Base-by-base conservation (phyloP, 257 asterid genomes). In the Jaltomata sinuosa region DNA sequence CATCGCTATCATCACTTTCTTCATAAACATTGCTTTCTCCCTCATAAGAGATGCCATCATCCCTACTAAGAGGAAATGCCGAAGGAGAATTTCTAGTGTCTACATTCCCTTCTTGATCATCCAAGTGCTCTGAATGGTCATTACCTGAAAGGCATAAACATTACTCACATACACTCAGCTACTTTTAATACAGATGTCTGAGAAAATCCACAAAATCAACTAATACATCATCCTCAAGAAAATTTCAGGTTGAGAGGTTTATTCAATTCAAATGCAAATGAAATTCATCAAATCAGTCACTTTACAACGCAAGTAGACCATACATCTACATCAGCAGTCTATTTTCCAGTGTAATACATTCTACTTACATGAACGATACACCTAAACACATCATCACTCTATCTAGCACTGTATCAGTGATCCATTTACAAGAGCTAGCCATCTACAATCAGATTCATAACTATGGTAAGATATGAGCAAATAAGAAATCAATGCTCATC, bases 1-100 rank as follows among this genome's bases (percentile, higher is more conserved):
- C 98, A 88, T 95, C 98, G 84, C 94, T 92, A 29, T 90, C 93
- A 87, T 95, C 94, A 81, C 93, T 91, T 25, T 91, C 94, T 86
- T 95, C 93, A 81, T 84, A 91, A 87, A 88, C 91, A 49, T 78
- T 29, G 87, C 31, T 86, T 79, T 90, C 94, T 85, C 74, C 93
- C 85, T 42, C 91, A 62, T 59, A 88, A 64, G 87, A 78, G 85
- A 82, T 31, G 67, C 84, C 90, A 29, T 69, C 86, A 85, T 90
- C 92, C 31, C 87, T 92, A 86, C 79, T 42, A 57, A 21, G 53
- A 52, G 87, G 86, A 80, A 57, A 83, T 61, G 72, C 62, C 21
- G 79, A 85, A 87, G 91, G 84, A 74, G 89, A 84, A 83, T 88
- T 90, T 65, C 82, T 79, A 27, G 85, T 59, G 27, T 83, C 86